Evolutionary conservation across 352 stramenopile species (phyloP), one percentile per base, ranked within the genome.

Genomic region (Phytophthora macrochlamydospora): DNA sequence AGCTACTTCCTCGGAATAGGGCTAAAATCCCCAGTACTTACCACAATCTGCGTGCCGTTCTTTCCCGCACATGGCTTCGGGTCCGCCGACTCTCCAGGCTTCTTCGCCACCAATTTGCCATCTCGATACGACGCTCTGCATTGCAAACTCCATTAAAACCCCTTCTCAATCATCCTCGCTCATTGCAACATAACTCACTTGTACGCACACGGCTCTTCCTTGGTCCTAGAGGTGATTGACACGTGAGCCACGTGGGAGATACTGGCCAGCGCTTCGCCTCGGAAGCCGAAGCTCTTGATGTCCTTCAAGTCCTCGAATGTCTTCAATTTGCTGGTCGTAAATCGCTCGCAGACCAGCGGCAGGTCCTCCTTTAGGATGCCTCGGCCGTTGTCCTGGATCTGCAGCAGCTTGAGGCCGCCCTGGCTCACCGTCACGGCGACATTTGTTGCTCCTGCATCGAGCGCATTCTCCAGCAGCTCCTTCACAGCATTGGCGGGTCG

Each of bases 401-500:
- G 92, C 58, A 99, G 79, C 45, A 97, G 69, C 76, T 98, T 97
- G 29, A 98, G 75, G 0, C 96, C 96, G 38, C 96, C 96, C 46
- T 95, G 80, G 51, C 78, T 85, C 38, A 83, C 74, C 0, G 85
- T 90, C 28, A 98, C 81, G 1, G 75, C 73, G 62, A 98, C 90
- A 46, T 91, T 77, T 14, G 86, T 97, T 2, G 91, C 83, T 14
- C 92, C 92, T 11, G 98, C 98, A 79, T 99, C 98, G 37, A 99
- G 83, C 50, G 86, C 94, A 81, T 99, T 99, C 83, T 99, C 98
- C 45, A 99, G 73, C 12, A 99, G 76, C 79, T 99, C 98, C 72
- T 99, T 99, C 35, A 99, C 74, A 38, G 97, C 97, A 51, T 94
- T 97, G 2, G 85, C 81, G 2, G 97, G 97, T 5, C 95, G 84